A percentile compares a stretch with the other conserved stretches of the same genome.
These are phyloP conservation scores for Crithidia thermophila DNA, from an alignment of 208 protist genomes.

Conservation along the genomic window DNA sequence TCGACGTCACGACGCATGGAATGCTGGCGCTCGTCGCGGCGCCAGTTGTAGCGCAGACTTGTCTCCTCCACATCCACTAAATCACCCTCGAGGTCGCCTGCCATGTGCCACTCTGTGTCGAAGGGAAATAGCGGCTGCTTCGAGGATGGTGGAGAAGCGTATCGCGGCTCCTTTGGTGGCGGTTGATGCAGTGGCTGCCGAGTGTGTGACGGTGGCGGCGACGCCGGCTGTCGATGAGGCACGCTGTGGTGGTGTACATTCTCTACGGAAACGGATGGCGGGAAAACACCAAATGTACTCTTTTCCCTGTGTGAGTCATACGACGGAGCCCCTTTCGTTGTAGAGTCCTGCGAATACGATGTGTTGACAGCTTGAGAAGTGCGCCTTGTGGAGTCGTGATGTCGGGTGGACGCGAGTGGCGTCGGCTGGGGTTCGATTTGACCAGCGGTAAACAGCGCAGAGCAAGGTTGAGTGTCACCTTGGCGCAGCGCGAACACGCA, in stretches of 20 bases:
- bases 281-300: no score
- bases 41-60: not conserved
- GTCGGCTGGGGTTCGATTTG: not conserved
- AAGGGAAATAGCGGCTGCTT: not conserved
- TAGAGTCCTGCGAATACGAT: no score
- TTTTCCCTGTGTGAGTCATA: no score
- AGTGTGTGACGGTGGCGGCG: no score
- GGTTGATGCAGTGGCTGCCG: no score
- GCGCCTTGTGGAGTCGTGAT: not conserved
- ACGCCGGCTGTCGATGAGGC: no score
- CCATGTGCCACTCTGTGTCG: not conserved
- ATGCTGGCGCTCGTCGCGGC: not conserved
- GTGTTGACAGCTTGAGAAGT: no score
- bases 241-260: no score
- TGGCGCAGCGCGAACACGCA: constrained; percentile 25
- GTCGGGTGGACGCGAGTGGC: not conserved
- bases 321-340: no score
- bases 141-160: not conserved
- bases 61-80: not conserved
- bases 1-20: not conserved
- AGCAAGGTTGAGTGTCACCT: constrained; percentile 7
- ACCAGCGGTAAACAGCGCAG: not conserved
- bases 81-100: not conserved
- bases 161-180: no score
- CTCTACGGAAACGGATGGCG: no score